phyloP scores from a whole-genome alignment of 2,329 filamentous ascomycete genomes.

The Exophiala lecanii-corni region DNA sequence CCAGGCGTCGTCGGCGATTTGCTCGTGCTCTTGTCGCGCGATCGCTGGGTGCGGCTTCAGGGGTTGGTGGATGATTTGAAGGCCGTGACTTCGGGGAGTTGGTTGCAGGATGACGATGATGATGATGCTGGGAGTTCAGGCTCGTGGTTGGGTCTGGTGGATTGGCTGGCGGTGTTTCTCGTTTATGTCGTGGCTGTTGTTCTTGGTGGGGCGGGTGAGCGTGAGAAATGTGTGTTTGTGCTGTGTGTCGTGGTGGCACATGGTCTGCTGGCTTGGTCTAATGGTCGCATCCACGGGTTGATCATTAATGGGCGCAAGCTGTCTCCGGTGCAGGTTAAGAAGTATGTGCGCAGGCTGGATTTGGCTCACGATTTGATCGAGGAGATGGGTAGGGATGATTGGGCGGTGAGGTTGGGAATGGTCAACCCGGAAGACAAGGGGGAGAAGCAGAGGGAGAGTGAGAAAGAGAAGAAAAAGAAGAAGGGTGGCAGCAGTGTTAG shows the following conservation, averaged over 20 bases:
- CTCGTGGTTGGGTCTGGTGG: slow-evolving; percentile 25
- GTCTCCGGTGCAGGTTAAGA: slow-evolving; percentile 27
- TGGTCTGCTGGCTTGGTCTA: slow-evolving; percentile 51
- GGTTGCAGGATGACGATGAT: slow-evolving; percentile 51
- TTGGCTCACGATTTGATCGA: slow-evolving; percentile 37
- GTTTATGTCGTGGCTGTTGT: slow-evolving; percentile 56
- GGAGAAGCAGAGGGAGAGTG: background rate
- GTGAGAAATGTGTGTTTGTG: slow-evolving; percentile 50
- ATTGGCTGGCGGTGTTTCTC: slow-evolving; percentile 47
- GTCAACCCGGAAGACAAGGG: slow-evolving; percentile 26
- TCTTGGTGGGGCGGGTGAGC: slow-evolving; percentile 49
- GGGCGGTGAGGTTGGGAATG: slow-evolving; percentile 37
- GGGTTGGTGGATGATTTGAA: slow-evolving; percentile 55
- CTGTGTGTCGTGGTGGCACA: slow-evolving; percentile 50
- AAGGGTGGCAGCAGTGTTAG: background rate
- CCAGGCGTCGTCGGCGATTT: slow-evolving; percentile 44
- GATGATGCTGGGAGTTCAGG: no score
- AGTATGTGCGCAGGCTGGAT: slow-evolving; percentile 33
- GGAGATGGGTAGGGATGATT: slow-evolving; percentile 34
- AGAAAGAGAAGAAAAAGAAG: background rate
- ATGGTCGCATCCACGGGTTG: slow-evolving; percentile 46
- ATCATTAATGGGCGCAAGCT: slow-evolving; percentile 48
- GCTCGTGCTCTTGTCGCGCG: slow-evolving; percentile 49
- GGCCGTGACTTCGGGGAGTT: slow-evolving; percentile 54
- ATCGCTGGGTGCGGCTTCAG: slow-evolving; percentile 49